Conservation (phyloP, 169 alveolate genomes). For the Cryptosporidium sp. region DNA sequence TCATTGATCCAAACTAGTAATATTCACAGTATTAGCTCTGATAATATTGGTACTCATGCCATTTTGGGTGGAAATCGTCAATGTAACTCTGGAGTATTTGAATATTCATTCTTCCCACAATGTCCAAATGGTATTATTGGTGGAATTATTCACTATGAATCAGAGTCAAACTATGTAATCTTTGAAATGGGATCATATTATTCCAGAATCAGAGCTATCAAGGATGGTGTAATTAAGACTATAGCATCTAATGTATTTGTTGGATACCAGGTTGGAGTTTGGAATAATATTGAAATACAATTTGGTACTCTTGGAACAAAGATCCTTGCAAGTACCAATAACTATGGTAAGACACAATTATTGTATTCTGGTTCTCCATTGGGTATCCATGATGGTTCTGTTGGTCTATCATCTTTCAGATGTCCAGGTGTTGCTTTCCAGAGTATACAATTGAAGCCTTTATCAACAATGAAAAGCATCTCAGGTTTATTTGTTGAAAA, state of each 20-base stretch:
- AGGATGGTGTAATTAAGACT: constrained; percentile 51
- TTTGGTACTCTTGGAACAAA: constrained; percentile 68
- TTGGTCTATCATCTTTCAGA: constrained; percentile 59
- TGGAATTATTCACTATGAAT: constrained; percentile 66
- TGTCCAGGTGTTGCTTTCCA: constrained; percentile 76
- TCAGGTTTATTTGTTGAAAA: constrained; percentile 43
- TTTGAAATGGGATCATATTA: constrained; percentile 72
- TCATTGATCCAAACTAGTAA: constrained; percentile 72
- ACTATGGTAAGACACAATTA: constrained; percentile 73
- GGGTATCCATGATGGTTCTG: constrained; percentile 65
- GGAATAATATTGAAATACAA: constrained; percentile 69
- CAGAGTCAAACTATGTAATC: constrained; percentile 44
- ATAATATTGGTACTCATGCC: constrained; percentile 71
- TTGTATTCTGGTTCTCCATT: constrained; percentile 65
- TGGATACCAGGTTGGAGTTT: constrained; percentile 70
- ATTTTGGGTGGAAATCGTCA: constrained; percentile 73
- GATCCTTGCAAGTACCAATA: constrained; percentile 67
- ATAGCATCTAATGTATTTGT: constrained; percentile 51
- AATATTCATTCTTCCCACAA: constrained; percentile 73
- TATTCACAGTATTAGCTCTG: constrained; percentile 68
- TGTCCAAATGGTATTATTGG: constrained; percentile 73
- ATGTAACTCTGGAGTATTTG: constrained; percentile 69
- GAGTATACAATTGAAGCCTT: constrained; percentile 54
- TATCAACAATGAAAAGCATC: constrained; percentile 35
- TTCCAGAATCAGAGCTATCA: constrained; percentile 55